Evolutionary conservation across 2,329 filamentous ascomycete species (phyloP), one percentile per base, ranked within the genome.

Genomic region (Calonectria pauciramosa): DNA sequence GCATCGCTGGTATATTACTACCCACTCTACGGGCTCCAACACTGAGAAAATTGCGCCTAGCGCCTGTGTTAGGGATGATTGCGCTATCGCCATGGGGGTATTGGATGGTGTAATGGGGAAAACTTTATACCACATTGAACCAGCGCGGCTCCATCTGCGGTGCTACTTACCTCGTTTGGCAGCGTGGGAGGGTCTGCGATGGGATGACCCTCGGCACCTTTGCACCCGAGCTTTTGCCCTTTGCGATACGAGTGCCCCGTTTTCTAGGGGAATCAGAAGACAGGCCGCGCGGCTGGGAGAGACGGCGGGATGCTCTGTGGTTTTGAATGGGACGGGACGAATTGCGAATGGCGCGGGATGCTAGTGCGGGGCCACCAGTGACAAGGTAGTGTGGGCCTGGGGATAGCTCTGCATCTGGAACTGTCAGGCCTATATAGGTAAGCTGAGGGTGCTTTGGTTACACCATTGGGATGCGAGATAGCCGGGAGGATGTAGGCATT

Each of bases 31-130:
- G 23, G 49, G 52, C 30, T 41, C 65, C 34, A 41, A 26, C 47
- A 38, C 49, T 18, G 18, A 26, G 51, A 67, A 67, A 67, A 67
- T 18, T 26, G 36, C 52, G 63, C 54, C 30, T 68, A 68, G 54
- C 63, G 69, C 72, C 68, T 65, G 47, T 60, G 44, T 71, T 74
- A 20, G 63, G 68, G 63, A 44, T 44, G 49, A 71, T 63, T 68
- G 44, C 72, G 63, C 52, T 74, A 70, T 73, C 71, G 67, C 59
- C 49, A 73, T 73, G 44, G 51, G 60, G 32, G 47, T 47, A 52
- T 60, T 47, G 60, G 26, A 73, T 69, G 71, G 67, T 70, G 71
- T 66, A 70, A 67, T 66, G 41, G 34, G 66, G 49, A 54, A 51
- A 68, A 67, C 49, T 52, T 38, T 71, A 49, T 59, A 30, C 23